Evolutionary conservation across 805 yeast species (phyloP).

Genomic region (Torulaspora franciscae): DNA sequence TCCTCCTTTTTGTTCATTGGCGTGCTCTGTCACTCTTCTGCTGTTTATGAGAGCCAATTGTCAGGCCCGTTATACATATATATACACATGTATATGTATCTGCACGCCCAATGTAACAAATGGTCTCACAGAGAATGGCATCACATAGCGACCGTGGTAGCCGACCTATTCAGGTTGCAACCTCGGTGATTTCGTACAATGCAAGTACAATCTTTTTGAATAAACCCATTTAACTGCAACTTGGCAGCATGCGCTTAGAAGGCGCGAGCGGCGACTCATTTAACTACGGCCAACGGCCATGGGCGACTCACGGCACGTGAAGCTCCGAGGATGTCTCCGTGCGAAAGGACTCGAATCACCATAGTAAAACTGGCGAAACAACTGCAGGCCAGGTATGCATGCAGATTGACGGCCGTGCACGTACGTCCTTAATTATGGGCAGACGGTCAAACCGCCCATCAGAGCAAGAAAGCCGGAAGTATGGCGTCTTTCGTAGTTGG

Average conservation of each 20-base stretch:
- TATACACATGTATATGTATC: neutral
- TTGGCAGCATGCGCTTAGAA: neutral
- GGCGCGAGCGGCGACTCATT: neutral
- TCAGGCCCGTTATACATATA: neutral
- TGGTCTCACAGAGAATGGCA: neutral
- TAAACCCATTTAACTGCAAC: neutral
- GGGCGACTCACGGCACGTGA: neutral
- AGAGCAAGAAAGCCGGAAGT: neutral
- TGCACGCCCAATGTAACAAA: neutral
- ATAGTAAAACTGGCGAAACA: neutral
- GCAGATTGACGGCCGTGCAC: neutral
- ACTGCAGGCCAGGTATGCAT: neutral
- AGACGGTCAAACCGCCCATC: neutral
- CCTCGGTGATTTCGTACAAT: neutral
- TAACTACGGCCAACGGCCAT: neutral
- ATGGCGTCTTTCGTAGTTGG: neutral
- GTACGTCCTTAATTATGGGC: neutral
- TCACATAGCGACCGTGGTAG: neutral
- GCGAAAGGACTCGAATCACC: neutral
- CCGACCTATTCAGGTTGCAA: no score
- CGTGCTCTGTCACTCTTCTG: neutral
- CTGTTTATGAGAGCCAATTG: neutral
- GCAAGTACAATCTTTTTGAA: neutral
- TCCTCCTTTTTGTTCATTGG: neutral
- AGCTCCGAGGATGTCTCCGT: no score